These are phyloP conservation scores for Trichoderma hamatum DNA, from an alignment of 2,329 filamentous ascomycete genomes.

Conservation along the genomic window DNA sequence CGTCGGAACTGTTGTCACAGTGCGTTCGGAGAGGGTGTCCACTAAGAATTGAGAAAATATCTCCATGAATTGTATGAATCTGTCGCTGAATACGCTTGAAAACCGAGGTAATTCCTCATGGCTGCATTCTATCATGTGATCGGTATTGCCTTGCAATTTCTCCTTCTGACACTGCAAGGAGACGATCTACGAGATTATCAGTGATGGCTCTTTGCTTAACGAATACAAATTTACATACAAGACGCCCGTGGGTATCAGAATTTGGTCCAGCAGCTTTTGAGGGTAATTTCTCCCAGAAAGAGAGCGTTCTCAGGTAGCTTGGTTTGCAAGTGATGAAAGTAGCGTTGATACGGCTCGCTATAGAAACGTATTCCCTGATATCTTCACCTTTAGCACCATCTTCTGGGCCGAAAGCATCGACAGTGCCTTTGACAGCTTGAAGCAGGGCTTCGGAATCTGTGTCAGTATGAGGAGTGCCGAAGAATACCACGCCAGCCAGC, in stretches of 20 bases:
- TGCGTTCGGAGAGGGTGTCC: constrained; percentile 11
- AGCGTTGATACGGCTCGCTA: constrained; percentile 31
- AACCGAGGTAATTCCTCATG: constrained; percentile 31
- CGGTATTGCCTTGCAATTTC: constrained; percentile 3
- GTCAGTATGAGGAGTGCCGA: constrained; percentile 33
- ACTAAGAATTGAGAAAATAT: constrained; percentile 21
- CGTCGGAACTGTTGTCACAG: constrained; percentile 6
- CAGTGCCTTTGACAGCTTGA: constrained; percentile 29
- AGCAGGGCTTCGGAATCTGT: constrained; percentile 32
- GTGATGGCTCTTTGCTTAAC: too few relatives aligned
- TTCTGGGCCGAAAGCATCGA: constrained; percentile 15
- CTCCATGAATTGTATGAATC: constrained; percentile 28
- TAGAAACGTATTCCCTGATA: constrained; percentile 31
- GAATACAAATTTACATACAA: not conserved
- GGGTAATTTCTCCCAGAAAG: constrained; percentile 29
- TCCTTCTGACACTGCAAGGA: not conserved
- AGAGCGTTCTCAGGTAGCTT: constrained; percentile 17
- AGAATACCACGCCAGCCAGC: constrained; percentile 30
- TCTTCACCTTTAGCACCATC: constrained; percentile 26
- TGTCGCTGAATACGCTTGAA: constrained; percentile 26
- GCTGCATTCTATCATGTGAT: constrained; percentile 29
- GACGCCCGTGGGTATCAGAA: not conserved
- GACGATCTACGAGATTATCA: constrained; percentile 15
- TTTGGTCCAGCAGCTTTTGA: not conserved
- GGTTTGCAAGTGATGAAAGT: constrained; percentile 23